These are phyloP conservation scores for Chrysanthemum lavandulifolium DNA, from an alignment of 129 eudicot genomes.

Conservation along the genomic window DNA sequence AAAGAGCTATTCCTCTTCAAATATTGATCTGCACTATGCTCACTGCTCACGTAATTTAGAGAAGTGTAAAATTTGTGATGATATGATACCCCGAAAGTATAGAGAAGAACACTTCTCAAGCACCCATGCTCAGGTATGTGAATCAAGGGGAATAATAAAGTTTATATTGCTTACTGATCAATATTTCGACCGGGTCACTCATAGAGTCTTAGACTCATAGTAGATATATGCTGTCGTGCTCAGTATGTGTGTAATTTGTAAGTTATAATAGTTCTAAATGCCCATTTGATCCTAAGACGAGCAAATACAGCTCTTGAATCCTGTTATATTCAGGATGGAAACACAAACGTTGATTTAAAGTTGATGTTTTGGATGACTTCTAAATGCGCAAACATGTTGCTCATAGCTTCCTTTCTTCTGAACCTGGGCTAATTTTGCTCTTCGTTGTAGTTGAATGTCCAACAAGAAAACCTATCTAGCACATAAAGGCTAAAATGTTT, in stretches of 20 bases:
- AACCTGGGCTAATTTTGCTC: not conserved
- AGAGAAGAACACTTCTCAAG: not conserved
- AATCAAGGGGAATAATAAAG: not conserved
- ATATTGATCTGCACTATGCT: conserved; percentile 4
- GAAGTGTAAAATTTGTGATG: conserved; percentile 2
- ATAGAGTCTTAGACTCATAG: not conserved
- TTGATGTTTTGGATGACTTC: not conserved
- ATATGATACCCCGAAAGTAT: not conserved
- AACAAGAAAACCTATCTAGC: not conserved
- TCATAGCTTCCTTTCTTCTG: not conserved
- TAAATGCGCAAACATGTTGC: too few relatives aligned
- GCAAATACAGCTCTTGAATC: too few relatives aligned
- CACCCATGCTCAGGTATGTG: conserved; percentile 8
- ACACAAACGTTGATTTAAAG: not conserved
- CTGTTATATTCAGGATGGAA: too few relatives aligned
- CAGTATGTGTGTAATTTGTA: not conserved
- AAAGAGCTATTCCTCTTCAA: conserved; percentile 2
- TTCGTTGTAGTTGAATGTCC: not conserved
- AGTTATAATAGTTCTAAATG: not conserved
- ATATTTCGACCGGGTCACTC: not conserved
- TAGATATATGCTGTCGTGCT: not conserved
- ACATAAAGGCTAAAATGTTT: not conserved
- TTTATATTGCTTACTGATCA: not conserved
- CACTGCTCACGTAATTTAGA: conserved; percentile 1
- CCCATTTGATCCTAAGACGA: too few relatives aligned